A percentile compares a stretch with the other conserved stretches of the same genome.
Conservation (phyloP, 306 rosid species). For the Cucumis cinereus region DNA sequence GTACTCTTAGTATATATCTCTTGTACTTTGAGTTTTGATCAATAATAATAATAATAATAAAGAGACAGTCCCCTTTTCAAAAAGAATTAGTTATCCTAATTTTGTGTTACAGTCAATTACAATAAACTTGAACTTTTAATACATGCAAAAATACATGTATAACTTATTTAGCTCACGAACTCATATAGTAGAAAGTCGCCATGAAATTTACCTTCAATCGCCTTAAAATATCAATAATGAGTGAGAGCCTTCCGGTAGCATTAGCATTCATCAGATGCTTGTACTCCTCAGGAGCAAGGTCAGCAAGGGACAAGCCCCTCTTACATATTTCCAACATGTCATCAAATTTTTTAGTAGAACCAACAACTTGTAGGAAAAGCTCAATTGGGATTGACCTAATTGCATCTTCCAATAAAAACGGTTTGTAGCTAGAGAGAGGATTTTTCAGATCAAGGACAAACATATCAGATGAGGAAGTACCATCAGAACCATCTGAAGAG, state of each 20-base stretch:
- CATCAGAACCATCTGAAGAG: constrained; percentile 23
- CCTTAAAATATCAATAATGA: constrained; percentile 70
- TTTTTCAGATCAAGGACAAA: constrained; percentile 22
- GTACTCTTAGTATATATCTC: too few species aligned
- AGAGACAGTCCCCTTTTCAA: too few species aligned
- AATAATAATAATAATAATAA: too few species aligned
- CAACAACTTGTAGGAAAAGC: constrained; percentile 86
- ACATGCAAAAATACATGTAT: not conserved
- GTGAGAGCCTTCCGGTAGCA: constrained; percentile 79
- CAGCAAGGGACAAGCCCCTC: constrained; percentile 59
- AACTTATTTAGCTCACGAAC: not conserved
- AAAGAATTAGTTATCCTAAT: too few species aligned
- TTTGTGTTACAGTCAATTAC: not conserved
- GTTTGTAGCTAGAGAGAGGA: constrained; percentile 50
- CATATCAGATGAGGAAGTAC: constrained; percentile 26
- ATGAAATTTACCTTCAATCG: constrained; percentile 61
- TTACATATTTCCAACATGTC: constrained; percentile 80
- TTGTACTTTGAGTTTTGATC: too few species aligned
- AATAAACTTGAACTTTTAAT: not conserved
- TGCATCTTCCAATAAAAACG: constrained; percentile 55
- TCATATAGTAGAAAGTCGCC: not conserved
- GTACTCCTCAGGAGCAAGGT: constrained; percentile 58
- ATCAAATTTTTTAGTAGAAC: constrained; percentile 49
- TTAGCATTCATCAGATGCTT: constrained; percentile 58
- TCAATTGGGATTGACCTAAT: constrained; percentile 71